These are phyloP conservation scores for Clarireedia hainanense DNA, from an alignment of 2,329 filamentous ascomycete genomes.

Conservation along the genomic window DNA sequence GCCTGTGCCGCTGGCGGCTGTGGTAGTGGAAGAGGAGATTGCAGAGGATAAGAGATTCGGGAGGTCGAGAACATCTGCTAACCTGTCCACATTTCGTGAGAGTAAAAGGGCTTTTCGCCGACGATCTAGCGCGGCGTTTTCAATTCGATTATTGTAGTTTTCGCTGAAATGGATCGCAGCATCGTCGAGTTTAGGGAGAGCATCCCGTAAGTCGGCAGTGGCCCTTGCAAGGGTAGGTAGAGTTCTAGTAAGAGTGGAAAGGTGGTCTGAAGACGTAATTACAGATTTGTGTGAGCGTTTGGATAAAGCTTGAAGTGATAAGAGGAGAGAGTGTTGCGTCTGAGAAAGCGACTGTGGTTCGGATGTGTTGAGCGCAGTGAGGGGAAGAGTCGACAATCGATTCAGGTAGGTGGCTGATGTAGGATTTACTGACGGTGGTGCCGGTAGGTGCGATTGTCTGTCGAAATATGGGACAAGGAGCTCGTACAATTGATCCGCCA, in stretches of 20 bases:
- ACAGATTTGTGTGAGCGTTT: slow-evolving; percentile 83
- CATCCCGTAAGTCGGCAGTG: slow-evolving; percentile 58
- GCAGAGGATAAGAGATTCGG: slow-evolving; percentile 78
- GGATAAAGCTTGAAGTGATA: slow-evolving; percentile 79
- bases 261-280: slow-evolving; percentile 70
- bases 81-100: slow-evolving; percentile 77
- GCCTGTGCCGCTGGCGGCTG: slow-evolving; percentile 33
- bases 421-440: slow-evolving; percentile 38
- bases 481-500: slow-evolving; percentile 70
- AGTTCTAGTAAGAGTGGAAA: slow-evolving; percentile 63
- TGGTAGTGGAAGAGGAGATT: slow-evolving; percentile 43
- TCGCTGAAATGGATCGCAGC: slow-evolving; percentile 74
- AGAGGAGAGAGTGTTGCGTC: slow-evolving; percentile 68
- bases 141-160: slow-evolving; percentile 68
- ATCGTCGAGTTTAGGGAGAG: slow-evolving; percentile 71
- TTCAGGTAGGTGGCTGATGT: slow-evolving; percentile 64
- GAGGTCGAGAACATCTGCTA: slow-evolving; percentile 86
- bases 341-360: slow-evolving; percentile 79
- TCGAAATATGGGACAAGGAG: slow-evolving; percentile 58
- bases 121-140: slow-evolving; percentile 60
- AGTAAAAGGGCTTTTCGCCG: slow-evolving; percentile 76
- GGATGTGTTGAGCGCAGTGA: slow-evolving; percentile 61
- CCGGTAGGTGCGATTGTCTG: slow-evolving; percentile 33
- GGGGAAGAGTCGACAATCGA: slow-evolving; percentile 67
- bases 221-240: slow-evolving; percentile 64